Evolutionary conservation across 805 yeast species (phyloP).

Genomic region (Candida succiphila): DNA sequence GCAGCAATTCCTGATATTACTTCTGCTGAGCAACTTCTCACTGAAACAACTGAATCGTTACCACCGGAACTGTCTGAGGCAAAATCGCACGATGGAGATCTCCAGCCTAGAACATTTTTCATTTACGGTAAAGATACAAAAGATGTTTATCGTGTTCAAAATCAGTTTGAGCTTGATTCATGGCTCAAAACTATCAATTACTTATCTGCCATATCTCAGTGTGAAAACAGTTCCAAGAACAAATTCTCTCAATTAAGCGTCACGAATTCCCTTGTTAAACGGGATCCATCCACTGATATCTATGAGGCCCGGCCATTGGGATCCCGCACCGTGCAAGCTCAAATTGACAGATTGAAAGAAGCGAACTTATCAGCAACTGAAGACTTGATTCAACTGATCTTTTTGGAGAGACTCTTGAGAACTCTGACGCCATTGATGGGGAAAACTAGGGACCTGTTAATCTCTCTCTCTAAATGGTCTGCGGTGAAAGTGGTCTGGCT

Average conservation of each 20-base stretch:
- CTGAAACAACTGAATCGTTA: not conserved
- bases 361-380: conserved; percentile 22
- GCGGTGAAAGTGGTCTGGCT: conserved; percentile 48
- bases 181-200: conserved; percentile 54
- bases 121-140: conserved; percentile 31
- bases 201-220: conserved; percentile 36
- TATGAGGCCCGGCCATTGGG: no score
- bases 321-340: no score
- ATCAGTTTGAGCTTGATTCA: conserved; percentile 35
- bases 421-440: conserved; percentile 45
- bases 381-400: conserved; percentile 20
- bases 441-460: conserved; percentile 40
- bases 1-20: not conserved
- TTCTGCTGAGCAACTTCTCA: not conserved
- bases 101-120: conserved; percentile 19
- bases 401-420: conserved; percentile 23
- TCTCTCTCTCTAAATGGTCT: conserved; percentile 33
- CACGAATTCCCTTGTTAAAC: no score
- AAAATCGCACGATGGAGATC: no score
- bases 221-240: conserved; percentile 12
- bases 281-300: no score
- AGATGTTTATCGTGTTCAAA: conserved; percentile 30
- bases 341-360: no score
- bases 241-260: no score
- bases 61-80: not conserved